These are phyloP conservation scores for Ceratocystis smalleyi DNA, from an alignment of 2,329 filamentous ascomycete genomes.

Conservation along the genomic window DNA sequence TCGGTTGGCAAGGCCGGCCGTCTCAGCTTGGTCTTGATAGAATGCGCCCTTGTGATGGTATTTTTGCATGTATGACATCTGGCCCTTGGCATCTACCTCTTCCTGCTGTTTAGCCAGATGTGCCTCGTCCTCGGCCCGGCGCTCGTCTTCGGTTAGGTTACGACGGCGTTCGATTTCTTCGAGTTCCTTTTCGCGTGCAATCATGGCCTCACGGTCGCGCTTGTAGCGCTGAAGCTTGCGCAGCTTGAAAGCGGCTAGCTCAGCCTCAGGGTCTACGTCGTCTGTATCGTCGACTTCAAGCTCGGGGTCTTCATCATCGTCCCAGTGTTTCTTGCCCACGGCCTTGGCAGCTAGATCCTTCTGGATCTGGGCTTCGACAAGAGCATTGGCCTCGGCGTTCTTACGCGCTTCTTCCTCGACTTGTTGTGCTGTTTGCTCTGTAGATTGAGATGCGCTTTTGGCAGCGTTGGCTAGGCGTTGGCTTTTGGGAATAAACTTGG, in stretches of 20 bases:
- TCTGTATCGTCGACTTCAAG: constrained; percentile 81
- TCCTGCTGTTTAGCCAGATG: constrained; percentile 64
- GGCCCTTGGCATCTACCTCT: constrained; percentile 61
- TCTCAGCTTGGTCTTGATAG: constrained; percentile 67
- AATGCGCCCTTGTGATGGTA: constrained; percentile 97
- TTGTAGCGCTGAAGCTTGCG: constrained; percentile 81
- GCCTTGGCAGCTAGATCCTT: constrained; percentile 62
- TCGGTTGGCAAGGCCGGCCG: constrained; percentile 59
- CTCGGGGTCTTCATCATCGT: constrained; percentile 52
- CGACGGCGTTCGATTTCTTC: constrained; percentile 80
- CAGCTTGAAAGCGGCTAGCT: constrained; percentile 84
- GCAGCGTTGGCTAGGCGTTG: constrained; percentile 28
- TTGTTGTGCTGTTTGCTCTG: constrained; percentile 23
- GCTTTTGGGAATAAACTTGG: constrained; percentile 47
- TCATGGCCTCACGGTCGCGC: constrained; percentile 70
- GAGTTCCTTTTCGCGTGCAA: constrained; percentile 65
- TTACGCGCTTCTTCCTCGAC: constrained; percentile 46
- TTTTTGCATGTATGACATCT: constrained; percentile 83
- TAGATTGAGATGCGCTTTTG: constrained; percentile 14
- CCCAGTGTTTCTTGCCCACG: constrained; percentile 72
- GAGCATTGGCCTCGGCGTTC: constrained; percentile 56
- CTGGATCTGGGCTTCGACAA: constrained; percentile 79
- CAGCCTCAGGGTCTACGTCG: constrained; percentile 69
- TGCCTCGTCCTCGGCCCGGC: constrained; percentile 67
- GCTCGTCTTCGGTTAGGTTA: constrained; percentile 74